Percentiles rank a stretch among this genome's conserved stretches.
These are phyloP conservation scores for Aspergillus sclerotioniger DNA, from an alignment of 495 filamentous ascomycete genomes.

Conservation along the genomic window DNA sequence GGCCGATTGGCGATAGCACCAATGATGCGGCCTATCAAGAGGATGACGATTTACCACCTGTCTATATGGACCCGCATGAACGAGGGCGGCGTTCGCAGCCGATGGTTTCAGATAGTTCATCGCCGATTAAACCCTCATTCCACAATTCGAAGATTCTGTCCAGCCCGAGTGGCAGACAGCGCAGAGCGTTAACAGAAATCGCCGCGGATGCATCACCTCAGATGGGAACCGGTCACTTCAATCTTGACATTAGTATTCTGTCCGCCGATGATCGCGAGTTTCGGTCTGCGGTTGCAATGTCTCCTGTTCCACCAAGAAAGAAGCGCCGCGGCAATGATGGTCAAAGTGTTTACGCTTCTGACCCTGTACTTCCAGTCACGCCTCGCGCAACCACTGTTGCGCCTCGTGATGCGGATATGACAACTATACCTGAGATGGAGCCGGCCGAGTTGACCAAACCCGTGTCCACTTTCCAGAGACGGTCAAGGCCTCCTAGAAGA, in stretches of 20 bases:
- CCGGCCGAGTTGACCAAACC: conserved; percentile 15
- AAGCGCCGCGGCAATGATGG: conserved; percentile 39
- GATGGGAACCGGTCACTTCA: conserved; percentile 31
- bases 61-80: conserved; percentile 22
- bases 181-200: conserved; percentile 46
- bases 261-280: conserved; percentile 46
- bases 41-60: conserved; percentile 44
- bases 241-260: conserved; percentile 42
- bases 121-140: conserved; percentile 27
- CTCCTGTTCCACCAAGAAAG: conserved; percentile 38
- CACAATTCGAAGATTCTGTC: conserved; percentile 36
- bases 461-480: conserved; percentile 16
- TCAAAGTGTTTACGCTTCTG: conserved; percentile 31
- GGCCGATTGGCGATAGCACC: conserved; percentile 29
- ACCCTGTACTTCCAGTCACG: conserved; percentile 32
- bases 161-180: conserved; percentile 42
- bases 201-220: conserved; percentile 44
- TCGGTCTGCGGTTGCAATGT: conserved; percentile 33
- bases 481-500: conserved; percentile 27
- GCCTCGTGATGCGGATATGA: conserved; percentile 7
- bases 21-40: conserved; percentile 34
- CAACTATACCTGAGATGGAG: conserved; percentile 2
- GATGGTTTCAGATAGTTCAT: conserved; percentile 26
- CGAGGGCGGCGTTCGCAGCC: conserved; percentile 26
- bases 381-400: conserved; percentile 22